Percentiles rank a stretch among this genome's conserved stretches.
These are phyloP conservation scores for Coelastrella sp. DNA, from an alignment of 139 green algal genomes.

Conservation along the genomic window DNA sequence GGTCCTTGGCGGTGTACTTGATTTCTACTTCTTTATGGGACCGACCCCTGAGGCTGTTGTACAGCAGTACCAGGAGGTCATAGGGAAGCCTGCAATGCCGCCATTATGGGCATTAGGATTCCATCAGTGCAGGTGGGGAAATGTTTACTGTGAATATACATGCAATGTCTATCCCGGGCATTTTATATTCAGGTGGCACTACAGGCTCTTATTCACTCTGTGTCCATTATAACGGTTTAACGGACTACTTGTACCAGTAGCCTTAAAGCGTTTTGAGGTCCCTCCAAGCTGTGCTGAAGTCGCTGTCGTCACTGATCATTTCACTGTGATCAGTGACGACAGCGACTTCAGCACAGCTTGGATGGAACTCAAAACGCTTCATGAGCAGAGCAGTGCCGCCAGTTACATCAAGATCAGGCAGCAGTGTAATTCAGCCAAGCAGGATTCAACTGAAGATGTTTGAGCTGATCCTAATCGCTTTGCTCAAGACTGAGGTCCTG, in stretches of 20 bases:
- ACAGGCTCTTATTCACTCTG: too few species aligned
- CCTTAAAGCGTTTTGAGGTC: background rate
- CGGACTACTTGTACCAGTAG: too few species aligned
- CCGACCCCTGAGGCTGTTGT: conserved; percentile 76
- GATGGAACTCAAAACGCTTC: background rate
- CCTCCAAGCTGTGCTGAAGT: background rate
- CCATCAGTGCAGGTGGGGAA: conserved; percentile 81
- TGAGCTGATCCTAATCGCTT: too few species aligned
- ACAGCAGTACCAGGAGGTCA: conserved; percentile 82
- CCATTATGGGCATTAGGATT: conserved; percentile 85
- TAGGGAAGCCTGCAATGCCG: conserved; percentile 80
- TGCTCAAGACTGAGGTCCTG: too few species aligned
- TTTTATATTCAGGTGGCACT: too few species aligned
- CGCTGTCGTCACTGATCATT: too few species aligned
- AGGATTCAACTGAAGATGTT: background rate
- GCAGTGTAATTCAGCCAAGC: background rate
- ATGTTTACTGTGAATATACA: background rate
- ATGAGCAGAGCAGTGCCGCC: background rate
- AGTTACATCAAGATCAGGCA: background rate
- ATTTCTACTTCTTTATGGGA: conserved; percentile 81
- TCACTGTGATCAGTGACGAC: too few species aligned
- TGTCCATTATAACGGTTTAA: too few species aligned
- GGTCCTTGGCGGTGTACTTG: conserved; percentile 77
- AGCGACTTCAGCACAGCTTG: too few species aligned
- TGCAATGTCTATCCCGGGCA: too few species aligned